Evolutionary conservation across 495 filamentous ascomycete genomes (phyloP), one percentile per base, ranked within the genome.

Genomic region (Glarea lozoyensis): DNA sequence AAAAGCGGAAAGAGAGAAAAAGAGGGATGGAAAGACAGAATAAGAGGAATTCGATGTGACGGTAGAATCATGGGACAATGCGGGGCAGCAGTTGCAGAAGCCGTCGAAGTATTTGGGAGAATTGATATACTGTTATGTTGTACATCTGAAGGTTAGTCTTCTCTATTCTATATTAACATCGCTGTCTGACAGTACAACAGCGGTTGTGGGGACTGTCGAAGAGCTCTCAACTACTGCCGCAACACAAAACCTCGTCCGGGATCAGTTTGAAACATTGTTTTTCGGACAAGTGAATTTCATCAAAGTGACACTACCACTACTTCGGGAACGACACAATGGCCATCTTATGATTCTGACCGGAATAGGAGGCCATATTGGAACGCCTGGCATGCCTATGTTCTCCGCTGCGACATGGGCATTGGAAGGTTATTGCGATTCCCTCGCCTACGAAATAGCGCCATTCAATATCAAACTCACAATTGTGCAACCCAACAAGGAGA

Each of bases 401-500:
- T 88, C 86, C 53, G 88, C 92, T 33, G 80, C 86, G 18, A 87
- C 86, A 30, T 95, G 93, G 88, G 92, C 90, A 6, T 75, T 97
- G 4, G 92, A 98, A 62, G 92, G 92, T n/a, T 95, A 92, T 60
- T 94, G 88, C 63, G 90, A 95, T 75, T 92, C 86, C 36, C 70
- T 98, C 10, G 89, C 89, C 1, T 98, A 94, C 65, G 92, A 98
- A 63, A 84, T 98, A 40, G 92, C 92, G 0, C 92, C 92, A 1
- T 97, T 96, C 72, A 94, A 94, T 61, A 78, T 97, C 69, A 94
- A 90, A 61, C 75, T 96, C 53, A 94, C 87, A 27, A 89, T 98
- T 53, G 78, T 98, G 32, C 92, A 98, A 66, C 86, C 89, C 43
- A 73, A 75, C 55, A 74, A 77, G 60, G 88, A 95, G 64, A 84